Evolutionary conservation across 352 stramenopile species (phyloP), one percentile per base, ranked within the genome.

Genomic region (Pythium phragmitis): DNA sequence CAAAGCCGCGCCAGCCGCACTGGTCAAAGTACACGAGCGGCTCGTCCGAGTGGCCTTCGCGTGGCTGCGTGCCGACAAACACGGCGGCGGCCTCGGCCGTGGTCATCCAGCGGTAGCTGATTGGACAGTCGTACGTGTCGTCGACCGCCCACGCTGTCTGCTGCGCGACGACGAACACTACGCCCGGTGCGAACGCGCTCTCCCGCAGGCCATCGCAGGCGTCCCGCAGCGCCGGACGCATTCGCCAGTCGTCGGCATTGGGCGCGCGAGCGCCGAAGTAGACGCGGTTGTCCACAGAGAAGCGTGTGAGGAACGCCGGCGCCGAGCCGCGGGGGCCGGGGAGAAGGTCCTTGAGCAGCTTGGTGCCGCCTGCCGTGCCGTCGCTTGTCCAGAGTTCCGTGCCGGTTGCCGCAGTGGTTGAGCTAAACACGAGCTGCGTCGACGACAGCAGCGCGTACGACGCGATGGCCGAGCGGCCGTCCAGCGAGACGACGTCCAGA

Each of bases 1-100:
- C 57, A 57, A 85, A 96, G 14, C 76, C 88, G 4, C 70, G 43
- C 91, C 91, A 98, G 21, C 87, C 91, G 62, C 91, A 98, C 60
- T 96, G 72, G 28, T 79, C 72, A 53, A 81, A 95, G 72, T 97
- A 98, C 45, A 80, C 85, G 23, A 80, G 64, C 36, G 70, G 70
- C 45, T 87, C 76, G 13, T 41, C 61, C 1, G 19, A 54, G 34
- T 78, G 55, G 0, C 65, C 67, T 36, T 81, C 61, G 8, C 57
- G 43, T 4, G 67, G 56, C 16, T 74, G 60, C 0, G 52, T 74
- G 26, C 82, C 80, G 0, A 82, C 16, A 34, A 91, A 91, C 11
- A 77, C 41, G 0, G 46, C 13, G 1, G 69, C 41, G 0, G 81
- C 84, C 70, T 97, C 76, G n/a, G 73, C 75, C 0, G 91, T 96